These are phyloP conservation scores for Lactarius sp. DNA, from an alignment of 768 basidiomycete species.

Conservation along the genomic window DNA sequence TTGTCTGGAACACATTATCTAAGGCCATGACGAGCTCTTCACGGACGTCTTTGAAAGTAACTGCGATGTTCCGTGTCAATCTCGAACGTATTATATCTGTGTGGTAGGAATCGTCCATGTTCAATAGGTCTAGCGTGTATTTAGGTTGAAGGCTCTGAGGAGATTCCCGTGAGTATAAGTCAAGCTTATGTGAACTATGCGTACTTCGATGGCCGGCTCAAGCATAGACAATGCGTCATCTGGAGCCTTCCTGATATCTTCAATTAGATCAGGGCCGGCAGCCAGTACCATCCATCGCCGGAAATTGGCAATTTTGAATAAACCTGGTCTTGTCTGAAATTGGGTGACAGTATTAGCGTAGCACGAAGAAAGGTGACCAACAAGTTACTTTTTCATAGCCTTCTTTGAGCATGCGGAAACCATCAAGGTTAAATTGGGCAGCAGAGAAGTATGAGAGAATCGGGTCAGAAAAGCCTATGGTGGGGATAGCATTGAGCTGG, in stretches of 20 bases:
- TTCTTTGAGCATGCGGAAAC: conserved; percentile 31
- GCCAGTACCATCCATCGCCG: conserved; percentile 45
- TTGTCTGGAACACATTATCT: conserved; percentile 32
- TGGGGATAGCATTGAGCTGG: conserved; percentile 32
- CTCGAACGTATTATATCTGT: conserved; percentile 27
- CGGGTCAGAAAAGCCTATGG: conserved; percentile 35
- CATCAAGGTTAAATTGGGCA: conserved; percentile 28
- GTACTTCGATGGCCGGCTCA: conserved; percentile 39
- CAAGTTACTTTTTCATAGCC: conserved; percentile 33
- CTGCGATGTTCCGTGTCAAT: conserved; percentile 29
- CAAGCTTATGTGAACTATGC: conserved; percentile 2
- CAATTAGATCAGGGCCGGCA: conserved; percentile 39
- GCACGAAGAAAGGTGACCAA: not conserved
- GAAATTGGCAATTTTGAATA: conserved; percentile 43
- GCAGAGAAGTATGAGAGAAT: conserved; percentile 34
- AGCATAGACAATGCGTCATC: conserved; percentile 43
- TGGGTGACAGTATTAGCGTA: not conserved
- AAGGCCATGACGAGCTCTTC: conserved; percentile 29
- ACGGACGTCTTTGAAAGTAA: conserved; percentile 26
- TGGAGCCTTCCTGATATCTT: conserved; percentile 47
- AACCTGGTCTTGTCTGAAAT: conserved; percentile 23
- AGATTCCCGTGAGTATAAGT: conserved; percentile 1
- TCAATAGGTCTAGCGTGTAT: conserved; percentile 33
- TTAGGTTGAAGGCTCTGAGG: conserved; percentile 34
- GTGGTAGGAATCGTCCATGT: conserved; percentile 26